Evolutionary conservation across 1,139 yeast species (phyloP).

Genomic region (Protomyces inouyei): DNA sequence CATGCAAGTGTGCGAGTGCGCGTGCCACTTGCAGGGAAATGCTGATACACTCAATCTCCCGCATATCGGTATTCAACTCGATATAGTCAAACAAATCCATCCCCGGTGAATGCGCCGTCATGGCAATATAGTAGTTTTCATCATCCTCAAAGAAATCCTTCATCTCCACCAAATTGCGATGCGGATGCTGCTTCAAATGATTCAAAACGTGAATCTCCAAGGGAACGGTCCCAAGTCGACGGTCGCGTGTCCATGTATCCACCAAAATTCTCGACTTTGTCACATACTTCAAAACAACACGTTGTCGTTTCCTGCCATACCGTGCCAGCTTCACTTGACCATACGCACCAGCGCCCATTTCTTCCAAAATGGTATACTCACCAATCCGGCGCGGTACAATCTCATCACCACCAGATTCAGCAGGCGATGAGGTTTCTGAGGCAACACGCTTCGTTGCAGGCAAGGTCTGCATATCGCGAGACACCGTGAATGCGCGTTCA

Average conservation of each 20-base stretch:
- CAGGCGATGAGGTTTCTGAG: constrained; percentile 3
- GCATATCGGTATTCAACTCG: constrained; percentile 74
- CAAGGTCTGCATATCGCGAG: constrained; percentile 4
- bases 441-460: neutral
- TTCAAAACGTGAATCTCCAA: constrained; percentile 92
- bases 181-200: constrained; percentile 61
- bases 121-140: constrained; percentile 79
- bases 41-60: constrained; percentile 66
- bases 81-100: constrained; percentile 87
- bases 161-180: constrained; percentile 77
- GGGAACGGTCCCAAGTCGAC: constrained; percentile 86
- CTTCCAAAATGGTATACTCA: constrained; percentile 66
- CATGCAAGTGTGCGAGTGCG: constrained; percentile 75
- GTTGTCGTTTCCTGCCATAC: constrained; percentile 56
- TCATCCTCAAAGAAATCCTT: constrained; percentile 90
- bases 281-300: constrained; percentile 80
- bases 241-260: constrained; percentile 95
- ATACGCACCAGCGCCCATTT: constrained; percentile 94
- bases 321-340: constrained; percentile 83
- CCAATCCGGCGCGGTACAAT: constrained; percentile 54
- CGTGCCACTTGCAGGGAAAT: constrained; percentile 75
- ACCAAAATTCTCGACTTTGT: constrained; percentile 88
- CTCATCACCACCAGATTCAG: constrained; percentile 9
- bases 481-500: constrained; percentile 26
- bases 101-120: constrained; percentile 90